phyloP scores from a whole-genome alignment of 352 stramenopile genomes.

The Globisporangium heterothallicum region DNA sequence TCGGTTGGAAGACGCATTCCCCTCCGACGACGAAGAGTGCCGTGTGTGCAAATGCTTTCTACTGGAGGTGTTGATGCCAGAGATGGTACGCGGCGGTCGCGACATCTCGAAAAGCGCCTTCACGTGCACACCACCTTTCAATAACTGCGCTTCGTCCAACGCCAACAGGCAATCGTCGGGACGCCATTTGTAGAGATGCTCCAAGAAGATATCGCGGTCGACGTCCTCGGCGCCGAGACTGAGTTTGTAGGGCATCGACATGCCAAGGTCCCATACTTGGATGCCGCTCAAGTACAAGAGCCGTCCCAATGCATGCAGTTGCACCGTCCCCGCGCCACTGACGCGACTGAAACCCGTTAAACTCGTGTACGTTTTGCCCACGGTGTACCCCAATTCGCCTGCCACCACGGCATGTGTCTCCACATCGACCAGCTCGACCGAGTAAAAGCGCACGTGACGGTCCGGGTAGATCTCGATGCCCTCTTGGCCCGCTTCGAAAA shows the following conservation, averaged over 20 bases:
- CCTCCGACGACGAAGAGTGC: background rate
- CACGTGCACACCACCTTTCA: constrained; percentile 39
- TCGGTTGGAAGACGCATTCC: background rate
- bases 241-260: constrained; percentile 89
- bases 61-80: constrained; percentile 3
- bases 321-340: constrained; percentile 77
- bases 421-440: constrained; percentile 87
- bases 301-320: constrained; percentile 73
- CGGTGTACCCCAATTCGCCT: constrained; percentile 92
- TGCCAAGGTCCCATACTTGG: constrained; percentile 84
- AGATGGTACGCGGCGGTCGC: constrained; percentile 16
- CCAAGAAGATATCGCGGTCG: constrained; percentile 66
- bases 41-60: background rate
- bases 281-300: constrained; percentile 72
- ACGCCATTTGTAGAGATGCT: constrained; percentile 60
- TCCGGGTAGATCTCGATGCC: constrained; percentile 59
- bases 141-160: constrained; percentile 26
- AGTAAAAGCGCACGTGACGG: constrained; percentile 79
- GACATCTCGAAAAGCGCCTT: constrained; percentile 57
- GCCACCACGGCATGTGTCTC: constrained; percentile 72
- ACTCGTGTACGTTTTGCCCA: constrained; percentile 90
- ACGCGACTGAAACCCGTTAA: constrained; percentile 74
- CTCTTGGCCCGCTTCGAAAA: constrained; percentile 53
- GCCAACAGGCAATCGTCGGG: constrained; percentile 41
- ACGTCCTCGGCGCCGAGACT: constrained; percentile 68